Conservation (phyloP, 352 stramenopile species). For the Globisporangium irregulare region DNA sequence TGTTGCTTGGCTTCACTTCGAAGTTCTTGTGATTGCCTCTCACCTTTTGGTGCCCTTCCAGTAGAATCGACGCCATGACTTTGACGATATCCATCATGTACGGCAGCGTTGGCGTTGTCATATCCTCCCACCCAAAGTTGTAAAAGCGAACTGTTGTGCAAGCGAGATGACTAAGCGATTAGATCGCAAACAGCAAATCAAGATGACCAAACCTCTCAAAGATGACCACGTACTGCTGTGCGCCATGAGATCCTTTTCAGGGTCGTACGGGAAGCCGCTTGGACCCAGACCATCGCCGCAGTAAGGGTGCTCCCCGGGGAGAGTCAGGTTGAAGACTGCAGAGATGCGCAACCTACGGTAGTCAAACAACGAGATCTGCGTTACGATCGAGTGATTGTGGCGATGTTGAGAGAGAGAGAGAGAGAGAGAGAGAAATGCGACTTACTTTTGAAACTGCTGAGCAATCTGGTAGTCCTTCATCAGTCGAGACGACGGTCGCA, state of each 20-base stretch:
- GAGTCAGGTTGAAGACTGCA: slow-evolving; percentile 89
- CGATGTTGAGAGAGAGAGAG: no score
- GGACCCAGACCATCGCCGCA: slow-evolving; percentile 77
- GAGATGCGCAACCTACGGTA: slow-evolving; percentile 64
- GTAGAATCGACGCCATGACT: slow-evolving; percentile 74
- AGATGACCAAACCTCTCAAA: background rate
- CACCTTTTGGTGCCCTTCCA: slow-evolving; percentile 61
- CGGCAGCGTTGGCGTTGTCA: slow-evolving; percentile 84
- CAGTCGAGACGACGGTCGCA: slow-evolving; percentile 80
- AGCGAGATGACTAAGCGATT: background rate
- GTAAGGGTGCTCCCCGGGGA: slow-evolving; percentile 89
- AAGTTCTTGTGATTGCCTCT: background rate
- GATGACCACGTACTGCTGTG: slow-evolving; percentile 57
- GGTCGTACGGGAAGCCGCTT: slow-evolving; percentile 87
- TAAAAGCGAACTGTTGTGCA: slow-evolving; percentile 73
- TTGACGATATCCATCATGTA: slow-evolving; percentile 89
- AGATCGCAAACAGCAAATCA: background rate
- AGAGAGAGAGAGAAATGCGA: background rate
- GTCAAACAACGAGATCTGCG: slow-evolving; percentile 11
- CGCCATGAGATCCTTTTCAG: slow-evolving; percentile 84
- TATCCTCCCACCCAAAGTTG: slow-evolving; percentile 92
- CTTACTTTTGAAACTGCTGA: slow-evolving; percentile 76
- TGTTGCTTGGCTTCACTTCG: background rate
- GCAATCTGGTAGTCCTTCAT: slow-evolving; percentile 82
- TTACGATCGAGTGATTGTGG: background rate